Evolutionary conservation across 345 rosid genomes (phyloP), one percentile per base, ranked within the genome.

Genomic region (Salix exigua): DNA sequence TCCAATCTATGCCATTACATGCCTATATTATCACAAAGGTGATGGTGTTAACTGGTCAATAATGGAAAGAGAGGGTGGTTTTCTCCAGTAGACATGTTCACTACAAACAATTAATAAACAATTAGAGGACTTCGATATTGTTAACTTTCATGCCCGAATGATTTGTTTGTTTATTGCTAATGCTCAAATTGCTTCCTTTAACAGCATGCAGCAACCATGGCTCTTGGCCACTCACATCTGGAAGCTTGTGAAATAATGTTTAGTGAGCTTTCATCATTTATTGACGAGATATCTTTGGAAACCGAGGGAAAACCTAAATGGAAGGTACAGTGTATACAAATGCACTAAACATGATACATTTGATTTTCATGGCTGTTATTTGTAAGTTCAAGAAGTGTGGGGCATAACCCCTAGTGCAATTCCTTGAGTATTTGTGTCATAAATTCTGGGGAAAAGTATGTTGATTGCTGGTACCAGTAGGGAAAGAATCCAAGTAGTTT

Each of bases 231-330:
- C 83, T 93, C 99, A 35, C 99, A 93, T 87, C 85, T 96, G 82
- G 99, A 96, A 87, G 92, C 95, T 63, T 96, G 99, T 80, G 98
- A 96, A 86, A 88, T 88, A 72, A 96, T 96, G 98, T 96, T 93
- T 73, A 86, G 86, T 40, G 97, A 92, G 86, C 93, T 96, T 60
- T 85, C 96, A 70, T 87, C 98, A 78, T 92, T 91, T 81, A 88
- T 96, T 79, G 99, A 96, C 21, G 99, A 96, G 73, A 91, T 93
- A 72, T 96, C 99, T 73, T 87, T 82, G 75, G 98, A 96, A 86
- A 87, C 98, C 21, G 99, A 96, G 80, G 92, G 91, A 80, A 96
- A 91, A 81, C 89, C 94, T 42, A 96, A 96, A 81, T 96, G 99
- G 99, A 96, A 96, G 99, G 99, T 93, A 86, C 31, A 55, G 18